These are phyloP conservation scores for Wickerhamomyces chambardii DNA, from an alignment of 805 yeast genomes.

Conservation along the genomic window DNA sequence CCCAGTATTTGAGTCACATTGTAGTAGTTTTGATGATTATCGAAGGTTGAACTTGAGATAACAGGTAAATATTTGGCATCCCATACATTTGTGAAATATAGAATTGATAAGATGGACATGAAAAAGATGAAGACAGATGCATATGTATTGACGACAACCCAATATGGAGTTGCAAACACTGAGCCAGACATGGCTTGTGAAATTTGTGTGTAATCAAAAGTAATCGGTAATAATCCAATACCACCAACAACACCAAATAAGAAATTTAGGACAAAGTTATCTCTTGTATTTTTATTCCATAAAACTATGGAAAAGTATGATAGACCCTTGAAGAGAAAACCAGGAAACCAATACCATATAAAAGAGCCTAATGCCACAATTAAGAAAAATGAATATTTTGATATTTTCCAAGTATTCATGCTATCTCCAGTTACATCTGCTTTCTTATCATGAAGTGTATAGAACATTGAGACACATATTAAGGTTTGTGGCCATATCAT, in stretches of 20 bases:
- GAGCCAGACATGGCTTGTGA: conserved; percentile 38
- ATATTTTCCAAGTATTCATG: conserved; percentile 52
- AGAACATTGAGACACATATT: conserved; percentile 48
- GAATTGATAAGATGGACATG: conserved; percentile 37
- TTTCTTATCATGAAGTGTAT: conserved; percentile 33
- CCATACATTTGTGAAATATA: conserved; percentile 47
- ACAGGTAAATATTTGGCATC: conserved; percentile 54
- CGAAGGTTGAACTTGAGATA: conserved; percentile 38
- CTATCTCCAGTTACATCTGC: conserved; percentile 27
- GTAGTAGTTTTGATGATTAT: conserved; percentile 34
- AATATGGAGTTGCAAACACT: conserved; percentile 50
- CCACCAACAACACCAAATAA: conserved; percentile 55
- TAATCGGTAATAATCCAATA: conserved; percentile 43
- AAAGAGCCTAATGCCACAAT: conserved; percentile 32
- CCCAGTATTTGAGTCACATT: conserved; percentile 38
- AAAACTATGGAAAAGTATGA: conserved; percentile 42
- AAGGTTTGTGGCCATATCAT: conserved; percentile 59
- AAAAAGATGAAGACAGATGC: conserved; percentile 40
- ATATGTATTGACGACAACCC: conserved; percentile 27
- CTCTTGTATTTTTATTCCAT: conserved; percentile 21
- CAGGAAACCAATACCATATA: conserved; percentile 61
- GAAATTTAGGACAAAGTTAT: conserved; percentile 50
- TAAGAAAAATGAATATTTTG: conserved; percentile 40
- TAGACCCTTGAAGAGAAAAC: conserved; percentile 51
- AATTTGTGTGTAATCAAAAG: conserved; percentile 52